Percentiles rank a stretch among this genome's conserved stretches.
Conservation (phyloP, 108 stramenopile genomes). For the Pseudonitzschia multiseries region DNA sequence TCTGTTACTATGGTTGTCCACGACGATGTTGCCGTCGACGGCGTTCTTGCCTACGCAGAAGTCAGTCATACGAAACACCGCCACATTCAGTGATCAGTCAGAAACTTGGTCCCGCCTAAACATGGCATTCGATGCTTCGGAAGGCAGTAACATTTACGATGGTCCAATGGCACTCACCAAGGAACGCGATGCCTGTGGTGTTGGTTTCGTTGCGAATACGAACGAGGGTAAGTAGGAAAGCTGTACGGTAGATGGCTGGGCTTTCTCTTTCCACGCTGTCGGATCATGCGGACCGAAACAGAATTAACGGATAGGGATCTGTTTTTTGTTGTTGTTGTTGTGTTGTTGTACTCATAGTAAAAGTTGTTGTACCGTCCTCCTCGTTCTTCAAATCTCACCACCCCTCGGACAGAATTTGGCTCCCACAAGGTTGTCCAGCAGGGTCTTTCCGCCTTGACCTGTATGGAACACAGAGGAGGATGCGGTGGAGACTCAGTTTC, state of each 20-base stretch:
- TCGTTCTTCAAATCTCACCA: no score
- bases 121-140: constrained; percentile 37
- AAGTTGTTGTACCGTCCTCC: no score
- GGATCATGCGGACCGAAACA: no score
- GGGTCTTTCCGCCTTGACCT: constrained; percentile 75
- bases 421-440: constrained; percentile 74
- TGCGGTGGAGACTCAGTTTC: constrained; percentile 85
- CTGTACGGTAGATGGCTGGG: no score
- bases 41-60: constrained; percentile 4
- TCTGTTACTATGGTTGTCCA: not conserved
- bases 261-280: no score
- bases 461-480: constrained; percentile 89
- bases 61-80: not conserved
- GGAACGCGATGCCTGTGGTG: constrained; percentile 98
- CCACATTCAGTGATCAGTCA: not conserved
- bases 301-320: no score
- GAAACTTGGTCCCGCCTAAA: not conserved
- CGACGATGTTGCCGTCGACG: not conserved
- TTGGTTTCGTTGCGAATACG: constrained; percentile 92
- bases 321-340: no score
- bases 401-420: constrained; percentile 67
- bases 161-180: constrained; percentile 72
- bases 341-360: no score
- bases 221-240: constrained; percentile 51
- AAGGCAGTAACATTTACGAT: constrained; percentile 75